Evolutionary conservation across 75 land plant genomes (phyloP).

Genomic region (Isoetes taiwanensis): DNA sequence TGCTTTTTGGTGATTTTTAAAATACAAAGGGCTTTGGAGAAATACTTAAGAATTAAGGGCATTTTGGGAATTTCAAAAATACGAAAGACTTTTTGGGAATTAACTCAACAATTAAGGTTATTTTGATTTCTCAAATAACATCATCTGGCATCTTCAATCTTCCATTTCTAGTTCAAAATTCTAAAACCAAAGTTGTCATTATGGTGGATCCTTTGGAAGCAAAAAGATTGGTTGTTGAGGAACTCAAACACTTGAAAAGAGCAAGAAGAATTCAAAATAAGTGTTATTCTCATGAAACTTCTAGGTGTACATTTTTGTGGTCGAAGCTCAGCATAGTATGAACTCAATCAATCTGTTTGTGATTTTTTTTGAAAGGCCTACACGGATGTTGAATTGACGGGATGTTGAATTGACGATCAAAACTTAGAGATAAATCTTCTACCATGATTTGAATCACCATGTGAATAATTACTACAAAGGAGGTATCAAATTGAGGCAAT

Average conservation of each 20-base stretch:
- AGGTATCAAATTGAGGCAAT: background rate
- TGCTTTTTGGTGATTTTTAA: background rate
- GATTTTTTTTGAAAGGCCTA: too few relatives aligned
- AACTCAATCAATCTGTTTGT: too few relatives aligned
- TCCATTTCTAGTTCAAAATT: too few relatives aligned
- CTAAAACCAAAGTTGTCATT: background rate
- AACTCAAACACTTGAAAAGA: background rate
- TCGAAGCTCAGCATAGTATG: too few relatives aligned
- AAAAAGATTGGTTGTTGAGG: background rate
- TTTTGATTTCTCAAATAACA: background rate
- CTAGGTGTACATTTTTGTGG: too few relatives aligned
- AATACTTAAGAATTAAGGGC: background rate
- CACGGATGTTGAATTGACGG: too few relatives aligned
- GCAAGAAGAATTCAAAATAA: too few relatives aligned
- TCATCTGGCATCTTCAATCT: background rate
- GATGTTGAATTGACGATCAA: too few relatives aligned
- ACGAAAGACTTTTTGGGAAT: background rate
- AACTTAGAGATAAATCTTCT: too few relatives aligned
- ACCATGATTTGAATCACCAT: too few relatives aligned
- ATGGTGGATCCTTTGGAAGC: constrained; percentile 4
- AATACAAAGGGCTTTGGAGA: background rate
- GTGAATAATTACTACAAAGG: too few relatives aligned
- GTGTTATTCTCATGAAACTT: too few relatives aligned
- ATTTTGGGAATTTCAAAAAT: background rate
- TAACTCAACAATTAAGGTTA: background rate